Conservation (phyloP, 106 monocot species). For the Dioscorea alata region DNA sequence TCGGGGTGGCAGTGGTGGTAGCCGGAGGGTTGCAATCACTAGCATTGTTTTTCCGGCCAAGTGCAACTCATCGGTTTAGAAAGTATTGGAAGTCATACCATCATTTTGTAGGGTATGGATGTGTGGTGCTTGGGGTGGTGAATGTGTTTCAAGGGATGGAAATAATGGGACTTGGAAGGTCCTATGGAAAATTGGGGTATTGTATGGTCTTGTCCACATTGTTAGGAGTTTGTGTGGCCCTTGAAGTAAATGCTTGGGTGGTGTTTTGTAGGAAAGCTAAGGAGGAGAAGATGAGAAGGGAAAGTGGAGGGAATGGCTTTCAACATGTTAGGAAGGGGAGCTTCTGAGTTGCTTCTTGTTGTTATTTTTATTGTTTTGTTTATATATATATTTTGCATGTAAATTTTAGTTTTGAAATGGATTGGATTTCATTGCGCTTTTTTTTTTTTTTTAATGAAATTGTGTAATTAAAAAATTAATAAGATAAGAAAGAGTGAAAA, state of each 20-base stretch:
- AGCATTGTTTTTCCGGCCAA: constrained; percentile 72
- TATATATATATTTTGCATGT: no score
- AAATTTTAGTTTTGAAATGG: no score
- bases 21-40: constrained; percentile 55
- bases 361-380: no score
- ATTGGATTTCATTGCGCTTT: no score
- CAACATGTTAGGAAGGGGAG: constrained; percentile 3
- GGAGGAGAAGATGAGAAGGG: constrained; percentile 56
- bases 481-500: no score
- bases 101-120: constrained; percentile 80
- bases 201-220: constrained; percentile 54
- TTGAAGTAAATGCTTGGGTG: constrained; percentile 91
- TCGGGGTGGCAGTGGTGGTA: constrained; percentile 49
- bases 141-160: constrained; percentile 89
- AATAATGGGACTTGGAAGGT: constrained; percentile 52
- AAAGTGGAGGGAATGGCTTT: constrained; percentile 11
- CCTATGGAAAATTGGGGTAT: constrained; percentile 63
- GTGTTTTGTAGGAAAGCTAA: constrained; percentile 54
- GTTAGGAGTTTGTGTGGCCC: constrained; percentile 46
- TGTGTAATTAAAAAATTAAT: no score
- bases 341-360: neutral
- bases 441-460: no score
- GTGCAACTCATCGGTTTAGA: constrained; percentile 51
- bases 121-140: constrained; percentile 67
- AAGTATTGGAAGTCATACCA: constrained; percentile 97